Percentiles rank a stretch among this genome's conserved stretches.
These are phyloP conservation scores for Zoysia pacifica DNA, from an alignment of 176 grass and related monocot species.

Conservation along the genomic window DNA sequence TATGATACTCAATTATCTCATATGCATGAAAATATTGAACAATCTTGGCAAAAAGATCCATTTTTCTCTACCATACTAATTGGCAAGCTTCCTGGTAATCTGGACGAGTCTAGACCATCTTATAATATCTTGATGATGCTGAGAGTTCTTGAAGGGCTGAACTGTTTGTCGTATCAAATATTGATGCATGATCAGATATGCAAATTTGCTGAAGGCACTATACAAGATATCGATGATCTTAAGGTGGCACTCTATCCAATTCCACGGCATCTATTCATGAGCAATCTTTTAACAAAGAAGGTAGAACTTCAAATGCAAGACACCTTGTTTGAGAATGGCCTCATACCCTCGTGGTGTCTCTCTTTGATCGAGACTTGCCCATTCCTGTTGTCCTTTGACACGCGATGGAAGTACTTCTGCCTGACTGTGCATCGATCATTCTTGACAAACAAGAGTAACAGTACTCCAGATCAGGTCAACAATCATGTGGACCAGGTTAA, in stretches of 20 bases:
- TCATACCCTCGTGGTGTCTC: conserved; percentile 57
- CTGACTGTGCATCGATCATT: conserved; percentile 44
- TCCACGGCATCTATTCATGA: conserved; percentile 54
- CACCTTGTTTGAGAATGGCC: conserved; percentile 42
- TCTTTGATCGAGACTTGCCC: conserved; percentile 54
- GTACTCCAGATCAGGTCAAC: conserved; percentile 1
- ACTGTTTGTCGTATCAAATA: conserved; percentile 46
- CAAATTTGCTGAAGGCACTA: conserved; percentile 58
- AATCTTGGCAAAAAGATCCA: conserved; percentile 41
- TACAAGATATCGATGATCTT: conserved; percentile 50
- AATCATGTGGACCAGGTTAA: background rate
- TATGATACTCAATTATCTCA: conserved; percentile 7
- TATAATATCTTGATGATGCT: conserved; percentile 57
- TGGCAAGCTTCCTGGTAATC: conserved; percentile 52
- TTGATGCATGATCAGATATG: conserved; percentile 48
- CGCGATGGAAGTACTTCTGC: conserved; percentile 78
- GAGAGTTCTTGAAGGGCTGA: conserved; percentile 70
- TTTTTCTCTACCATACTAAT: conserved; percentile 52
- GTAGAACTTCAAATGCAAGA: conserved; percentile 77
- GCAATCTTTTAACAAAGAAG: conserved; percentile 56
- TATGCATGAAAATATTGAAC: conserved; percentile 31
- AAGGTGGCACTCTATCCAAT: conserved; percentile 44
- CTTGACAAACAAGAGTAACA: background rate
- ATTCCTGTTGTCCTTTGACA: conserved; percentile 63
- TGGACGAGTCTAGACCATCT: conserved; percentile 49